Conservation (phyloP, 2,329 filamentous ascomycete genomes). For the Paraconiothyrium brasiliense region DNA sequence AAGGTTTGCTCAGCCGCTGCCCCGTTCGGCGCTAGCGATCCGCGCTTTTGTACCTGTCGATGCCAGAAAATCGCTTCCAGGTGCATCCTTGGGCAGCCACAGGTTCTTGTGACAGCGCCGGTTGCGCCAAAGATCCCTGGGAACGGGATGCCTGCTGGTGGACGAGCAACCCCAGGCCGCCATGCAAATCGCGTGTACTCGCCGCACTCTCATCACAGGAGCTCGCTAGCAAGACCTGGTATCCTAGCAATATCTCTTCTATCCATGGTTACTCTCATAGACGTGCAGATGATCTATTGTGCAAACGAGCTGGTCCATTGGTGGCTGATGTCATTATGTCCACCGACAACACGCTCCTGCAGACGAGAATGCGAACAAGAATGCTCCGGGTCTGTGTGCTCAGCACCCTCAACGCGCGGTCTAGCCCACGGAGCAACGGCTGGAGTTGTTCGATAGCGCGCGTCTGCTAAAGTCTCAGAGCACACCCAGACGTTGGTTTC, state of each 20-base stretch:
- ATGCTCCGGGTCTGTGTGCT: conserved; percentile 1
- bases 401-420: not conserved
- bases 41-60: conserved; percentile 6
- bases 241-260: not conserved
- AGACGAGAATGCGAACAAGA: not conserved
- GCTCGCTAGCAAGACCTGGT: not conserved
- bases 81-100: conserved; percentile 2
- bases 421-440: not conserved
- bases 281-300: not conserved
- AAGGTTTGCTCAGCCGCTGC: conserved; percentile 12
- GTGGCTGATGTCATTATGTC: not conserved
- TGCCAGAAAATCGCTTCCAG: not conserved
- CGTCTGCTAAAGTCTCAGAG: not conserved
- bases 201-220: not conserved
- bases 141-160: not conserved
- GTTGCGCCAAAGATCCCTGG: conserved; percentile 4
- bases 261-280: not conserved
- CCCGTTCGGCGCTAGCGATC: conserved; percentile 7
- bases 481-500: not conserved
- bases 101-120: conserved; percentile 11
- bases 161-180: not conserved
- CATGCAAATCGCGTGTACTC: not conserved
- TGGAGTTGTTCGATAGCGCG: not conserved
- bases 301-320: not conserved
- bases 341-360: not conserved